phyloP scores from a whole-genome alignment of 176 grass and related monocot genomes.

The Urochloa ruziziensis region DNA sequence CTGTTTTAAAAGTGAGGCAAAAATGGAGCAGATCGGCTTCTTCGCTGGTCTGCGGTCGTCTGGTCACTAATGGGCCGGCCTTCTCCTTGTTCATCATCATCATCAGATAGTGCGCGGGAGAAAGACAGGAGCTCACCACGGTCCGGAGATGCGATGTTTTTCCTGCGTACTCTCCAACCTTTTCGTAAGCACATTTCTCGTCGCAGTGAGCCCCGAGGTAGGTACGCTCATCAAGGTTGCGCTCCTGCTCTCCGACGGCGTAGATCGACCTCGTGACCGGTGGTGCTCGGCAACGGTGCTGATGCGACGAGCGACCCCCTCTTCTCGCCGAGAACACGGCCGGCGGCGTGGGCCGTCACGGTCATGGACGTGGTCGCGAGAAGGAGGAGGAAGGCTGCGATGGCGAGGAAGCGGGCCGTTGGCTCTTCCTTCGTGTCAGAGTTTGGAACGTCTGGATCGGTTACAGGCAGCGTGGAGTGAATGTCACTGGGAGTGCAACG shows the following conservation, averaged over 20 bases:
- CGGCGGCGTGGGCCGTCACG: too few species aligned
- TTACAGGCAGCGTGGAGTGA: too few species aligned
- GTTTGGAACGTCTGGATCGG: too few species aligned
- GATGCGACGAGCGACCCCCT: background rate
- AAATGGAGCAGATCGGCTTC: background rate
- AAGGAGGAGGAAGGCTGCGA: background rate
- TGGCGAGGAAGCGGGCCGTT: background rate
- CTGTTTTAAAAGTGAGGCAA: background rate
- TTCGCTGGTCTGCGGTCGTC: too few species aligned
- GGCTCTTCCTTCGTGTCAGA: background rate
- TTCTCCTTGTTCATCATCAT: background rate
- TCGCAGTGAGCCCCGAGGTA: background rate
- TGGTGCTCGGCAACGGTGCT: background rate
- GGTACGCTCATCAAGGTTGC: background rate
- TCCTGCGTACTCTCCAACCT: background rate
- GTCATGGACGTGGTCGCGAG: background rate
- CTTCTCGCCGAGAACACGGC: background rate
- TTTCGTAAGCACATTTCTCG: background rate
- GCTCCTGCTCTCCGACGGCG: background rate
- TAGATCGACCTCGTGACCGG: background rate
- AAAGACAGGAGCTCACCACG: background rate
- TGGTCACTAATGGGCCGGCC: background rate
- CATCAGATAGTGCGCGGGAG: background rate
- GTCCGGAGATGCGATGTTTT: background rate
- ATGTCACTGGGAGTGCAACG: too few species aligned